Evolutionary conservation across 75 land plant species (phyloP).

Genomic region (Picea glauca): DNA sequence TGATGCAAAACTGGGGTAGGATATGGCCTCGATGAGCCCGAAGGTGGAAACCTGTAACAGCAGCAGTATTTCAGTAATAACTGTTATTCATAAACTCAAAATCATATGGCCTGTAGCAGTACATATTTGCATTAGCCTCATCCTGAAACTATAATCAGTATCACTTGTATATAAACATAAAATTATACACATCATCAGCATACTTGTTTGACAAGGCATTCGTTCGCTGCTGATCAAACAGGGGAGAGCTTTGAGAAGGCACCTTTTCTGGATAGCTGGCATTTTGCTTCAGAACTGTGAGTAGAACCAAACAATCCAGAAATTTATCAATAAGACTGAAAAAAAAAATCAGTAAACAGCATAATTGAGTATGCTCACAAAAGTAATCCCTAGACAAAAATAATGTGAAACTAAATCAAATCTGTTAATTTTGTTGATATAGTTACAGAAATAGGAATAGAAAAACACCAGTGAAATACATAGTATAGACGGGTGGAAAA

Average conservation of each 20-base stretch:
- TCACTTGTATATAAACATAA: neutral
- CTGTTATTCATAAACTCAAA: neutral
- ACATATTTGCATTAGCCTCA: neutral
- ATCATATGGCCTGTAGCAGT: no score
- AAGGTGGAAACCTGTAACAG: neutral
- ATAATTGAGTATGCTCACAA: neutral
- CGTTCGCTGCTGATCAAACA: conserved; percentile 29
- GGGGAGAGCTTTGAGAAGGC: conserved; percentile 28
- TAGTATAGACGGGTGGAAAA: neutral
- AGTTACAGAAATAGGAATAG: neutral
- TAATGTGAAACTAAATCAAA: neutral
- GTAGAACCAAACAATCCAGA: conserved; percentile 1
- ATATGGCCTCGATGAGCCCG: conserved; percentile 15
- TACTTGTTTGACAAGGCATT: conserved; percentile 35
- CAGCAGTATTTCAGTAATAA: neutral
- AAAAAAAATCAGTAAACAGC: neutral
- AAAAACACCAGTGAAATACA: neutral
- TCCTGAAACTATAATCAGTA: neutral
- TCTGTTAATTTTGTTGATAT: neutral
- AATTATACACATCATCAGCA: neutral
- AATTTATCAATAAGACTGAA: no score
- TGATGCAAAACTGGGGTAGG: conserved; percentile 33
- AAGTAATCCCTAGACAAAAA: neutral
- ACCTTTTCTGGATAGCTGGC: conserved; percentile 37
- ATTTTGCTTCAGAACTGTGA: conserved; percentile 49